Percentiles rank a stretch among this genome's conserved stretches.
phyloP scores from a whole-genome alignment of 805 yeast species.

The Monosporozyma aerobia region DNA sequence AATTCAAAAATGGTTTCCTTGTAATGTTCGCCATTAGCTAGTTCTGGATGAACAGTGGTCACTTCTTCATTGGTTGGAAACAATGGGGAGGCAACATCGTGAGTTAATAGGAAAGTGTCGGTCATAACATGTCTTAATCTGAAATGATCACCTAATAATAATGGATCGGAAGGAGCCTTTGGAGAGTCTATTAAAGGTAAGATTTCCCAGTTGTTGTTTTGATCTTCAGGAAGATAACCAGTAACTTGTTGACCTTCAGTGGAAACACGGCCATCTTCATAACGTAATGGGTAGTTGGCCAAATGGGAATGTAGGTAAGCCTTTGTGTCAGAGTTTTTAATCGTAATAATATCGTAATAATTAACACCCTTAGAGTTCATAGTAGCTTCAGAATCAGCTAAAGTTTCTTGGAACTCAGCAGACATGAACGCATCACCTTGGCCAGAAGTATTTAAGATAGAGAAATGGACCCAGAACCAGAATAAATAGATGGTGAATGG shows the following conservation, averaged over 20 bases:
- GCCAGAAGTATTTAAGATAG: slow-evolving; percentile 74
- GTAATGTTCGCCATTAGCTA: slow-evolving; percentile 43
- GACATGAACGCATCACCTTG: slow-evolving; percentile 96
- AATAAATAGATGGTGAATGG: slow-evolving; percentile 77
- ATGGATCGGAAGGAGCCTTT: slow-evolving; percentile 37
- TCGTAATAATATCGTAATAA: slow-evolving; percentile 65
- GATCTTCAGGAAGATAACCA: slow-evolving; percentile 44
- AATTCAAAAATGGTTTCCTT: slow-evolving; percentile 74
- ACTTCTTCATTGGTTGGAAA: slow-evolving; percentile 92
- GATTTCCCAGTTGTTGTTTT: slow-evolving; percentile 80
- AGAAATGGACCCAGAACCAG: slow-evolving; percentile 91
- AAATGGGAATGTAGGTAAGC: slow-evolving; percentile 78
- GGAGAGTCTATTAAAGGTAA: slow-evolving; percentile 49
- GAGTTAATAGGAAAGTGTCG: slow-evolving; percentile 71
- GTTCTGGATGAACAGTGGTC: slow-evolving; percentile 59
- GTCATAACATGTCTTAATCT: slow-evolving; percentile 79
- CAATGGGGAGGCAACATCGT: slow-evolving; percentile 93
- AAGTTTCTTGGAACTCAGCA: slow-evolving; percentile 87
- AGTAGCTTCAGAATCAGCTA: slow-evolving; percentile 74
- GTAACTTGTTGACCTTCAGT: slow-evolving; percentile 95
- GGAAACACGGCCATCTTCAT: slow-evolving; percentile 92
- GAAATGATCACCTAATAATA: slow-evolving; percentile 61
- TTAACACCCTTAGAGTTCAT: slow-evolving; percentile 61
- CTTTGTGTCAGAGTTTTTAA: slow-evolving; percentile 72
- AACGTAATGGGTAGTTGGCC: slow-evolving; percentile 73